Evolutionary conservation across 2,329 filamentous ascomycete genomes (phyloP), one percentile per base, ranked within the genome.

Genomic region (Ascochyta lentis): DNA sequence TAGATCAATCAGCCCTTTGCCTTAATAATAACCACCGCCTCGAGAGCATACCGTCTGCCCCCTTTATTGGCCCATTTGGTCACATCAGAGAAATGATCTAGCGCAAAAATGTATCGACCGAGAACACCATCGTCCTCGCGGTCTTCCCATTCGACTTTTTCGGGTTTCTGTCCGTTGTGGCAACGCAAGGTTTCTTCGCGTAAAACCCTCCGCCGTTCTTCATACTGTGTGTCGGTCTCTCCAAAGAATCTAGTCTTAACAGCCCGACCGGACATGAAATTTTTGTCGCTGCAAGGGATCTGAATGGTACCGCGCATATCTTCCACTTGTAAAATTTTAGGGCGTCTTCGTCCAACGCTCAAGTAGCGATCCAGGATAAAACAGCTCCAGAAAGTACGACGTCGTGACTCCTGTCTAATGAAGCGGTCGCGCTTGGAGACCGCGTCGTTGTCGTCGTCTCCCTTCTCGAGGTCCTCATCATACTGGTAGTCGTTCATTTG

Each of bases 381-480:
- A 66, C 88, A 90, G 63, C 88, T 90, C 78, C 89, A 91, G 78
- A 91, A 89, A 0, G 89, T 90, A 6, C 89, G 83, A 24, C 89
- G 80, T 56, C 82, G 80, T 12, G 88, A 83, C 70, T 92, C 89
- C 54, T 84, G 85, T 33, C 83, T 77, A 22, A 88, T 83, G 42
- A 84, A 81, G 15, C 78, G 72, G 51, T 81, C 72, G 3, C 72
- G 60, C 41, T 69, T 66, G 1, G 59, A 63, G 8, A 48, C 46
- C n/a, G 50, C 53, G 12, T 64, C 60, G 6, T 41, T 46, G 8
- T 54, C 52, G 4, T 45, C 60, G 2, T 70, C 71, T 53, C 62
- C 55, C 15, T 65, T 65, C 22, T 69, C 63, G 8, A 70, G 48
- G 6, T 70, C 65, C 6, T 64, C 58, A 13, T 75, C 67, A 27